These are phyloP conservation scores for Yamadazyma philogaea DNA, from an alignment of 805 yeast genomes.

Conservation along the genomic window DNA sequence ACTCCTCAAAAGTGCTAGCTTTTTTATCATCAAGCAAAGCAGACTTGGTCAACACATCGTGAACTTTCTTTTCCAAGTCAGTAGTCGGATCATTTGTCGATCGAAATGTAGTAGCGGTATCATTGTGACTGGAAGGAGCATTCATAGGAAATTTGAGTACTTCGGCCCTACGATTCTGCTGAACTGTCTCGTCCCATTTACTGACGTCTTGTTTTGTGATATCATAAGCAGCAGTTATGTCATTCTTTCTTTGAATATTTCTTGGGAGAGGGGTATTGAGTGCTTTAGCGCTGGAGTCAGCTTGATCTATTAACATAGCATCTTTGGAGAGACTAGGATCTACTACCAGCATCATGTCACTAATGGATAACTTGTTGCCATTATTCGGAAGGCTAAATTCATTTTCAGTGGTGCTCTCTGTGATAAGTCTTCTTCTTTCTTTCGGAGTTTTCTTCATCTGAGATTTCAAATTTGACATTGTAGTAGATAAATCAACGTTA, in stretches of 20 bases:
- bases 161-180: conserved; percentile 78
- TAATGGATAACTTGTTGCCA: conserved; percentile 57
- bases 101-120: conserved; percentile 51
- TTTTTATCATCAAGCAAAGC: conserved; percentile 67
- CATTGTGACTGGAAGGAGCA: conserved; percentile 43
- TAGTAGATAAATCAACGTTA: conserved; percentile 51
- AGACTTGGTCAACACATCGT: conserved; percentile 59
- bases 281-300: conserved; percentile 37
- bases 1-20: conserved; percentile 82
- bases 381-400: conserved; percentile 66
- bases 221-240: conserved; percentile 86
- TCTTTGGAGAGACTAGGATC: conserved; percentile 47
- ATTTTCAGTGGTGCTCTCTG: conserved; percentile 59
- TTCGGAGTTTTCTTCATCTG: conserved; percentile 30
- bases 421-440: conserved; percentile 47
- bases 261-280: conserved; percentile 80
- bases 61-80: conserved; percentile 66
- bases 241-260: conserved; percentile 80
- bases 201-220: conserved; percentile 81
- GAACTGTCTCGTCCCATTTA: conserved; percentile 85
- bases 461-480: conserved; percentile 40
- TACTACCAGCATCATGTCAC: conserved; percentile 72
- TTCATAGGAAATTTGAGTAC: conserved; percentile 74
- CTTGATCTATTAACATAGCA: conserved; percentile 46
- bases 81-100: conserved; percentile 43